These are phyloP conservation scores for Lizonia empirigonia DNA, from an alignment of 2,329 filamentous ascomycete genomes.

Conservation along the genomic window DNA sequence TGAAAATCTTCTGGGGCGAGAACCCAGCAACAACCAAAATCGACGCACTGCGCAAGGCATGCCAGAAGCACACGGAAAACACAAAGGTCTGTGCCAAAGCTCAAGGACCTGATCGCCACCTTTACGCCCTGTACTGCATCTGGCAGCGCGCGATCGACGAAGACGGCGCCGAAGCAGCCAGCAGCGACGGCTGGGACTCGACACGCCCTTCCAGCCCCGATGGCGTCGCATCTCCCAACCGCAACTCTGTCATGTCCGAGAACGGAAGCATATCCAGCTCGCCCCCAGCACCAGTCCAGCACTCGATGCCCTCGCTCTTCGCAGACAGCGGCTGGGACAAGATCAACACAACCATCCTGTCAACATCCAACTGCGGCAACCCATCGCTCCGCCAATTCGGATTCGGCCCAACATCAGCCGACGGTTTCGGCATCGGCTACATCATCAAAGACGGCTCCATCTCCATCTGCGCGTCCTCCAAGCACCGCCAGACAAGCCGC, in stretches of 20 bases:
- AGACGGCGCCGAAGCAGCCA: slow-evolving; percentile 61
- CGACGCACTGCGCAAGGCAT: slow-evolving; percentile 81
- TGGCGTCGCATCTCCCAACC: slow-evolving; percentile 60
- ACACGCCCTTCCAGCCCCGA: slow-evolving; percentile 59
- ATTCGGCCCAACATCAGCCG: slow-evolving; percentile 90
- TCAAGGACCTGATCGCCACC: slow-evolving; percentile 86
- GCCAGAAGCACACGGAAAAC: slow-evolving; percentile 77
- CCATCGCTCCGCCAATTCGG: slow-evolving; percentile 93
- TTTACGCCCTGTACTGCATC: slow-evolving; percentile 92
- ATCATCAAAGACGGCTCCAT: slow-evolving; percentile 96
- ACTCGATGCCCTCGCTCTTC: slow-evolving; percentile 77
- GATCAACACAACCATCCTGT: slow-evolving; percentile 91
- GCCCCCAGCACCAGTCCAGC: slow-evolving; percentile 57
- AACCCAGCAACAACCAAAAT: slow-evolving; percentile 83
- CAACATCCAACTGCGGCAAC: slow-evolving; percentile 98
- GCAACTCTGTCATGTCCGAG: slow-evolving; percentile 57
- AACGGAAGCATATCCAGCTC: slow-evolving; percentile 56
- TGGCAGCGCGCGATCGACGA: slow-evolving; percentile 91
- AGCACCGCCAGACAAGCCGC: slow-evolving; percentile 89
- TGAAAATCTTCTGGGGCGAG: slow-evolving; percentile 94
- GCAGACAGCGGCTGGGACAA: slow-evolving; percentile 91
- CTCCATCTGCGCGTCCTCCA: slow-evolving; percentile 88
- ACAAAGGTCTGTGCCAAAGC: slow-evolving; percentile 89
- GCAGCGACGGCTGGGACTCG: slow-evolving; percentile 59
- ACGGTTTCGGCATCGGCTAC: slow-evolving; percentile 97